Evolutionary conservation across 805 yeast species (phyloP), one percentile per base, ranked within the genome.

Genomic region (Saccharomycopsis oosterbeekiorum): DNA sequence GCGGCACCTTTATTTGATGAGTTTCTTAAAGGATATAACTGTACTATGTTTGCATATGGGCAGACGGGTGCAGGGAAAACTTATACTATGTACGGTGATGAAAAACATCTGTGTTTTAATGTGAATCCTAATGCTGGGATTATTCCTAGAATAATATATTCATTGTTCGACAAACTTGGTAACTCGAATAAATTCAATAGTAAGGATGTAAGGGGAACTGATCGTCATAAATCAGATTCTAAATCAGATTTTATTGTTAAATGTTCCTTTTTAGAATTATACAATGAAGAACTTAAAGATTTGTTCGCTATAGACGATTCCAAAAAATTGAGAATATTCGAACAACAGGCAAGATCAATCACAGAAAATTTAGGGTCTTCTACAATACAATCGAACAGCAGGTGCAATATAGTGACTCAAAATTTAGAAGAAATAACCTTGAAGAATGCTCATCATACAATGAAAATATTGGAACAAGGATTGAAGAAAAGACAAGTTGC

Each of bases 1-100:
- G 96, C 92, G 0, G 74, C 79, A 39, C 85, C 85, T 12, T 71
- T 84, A 59, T 78, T 86, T 57, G 77, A 79, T 29, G 96, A 92
- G 64, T 80, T 90, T 62, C 73, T 90, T 61, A 74, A 78, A 59
- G 96, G 93, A 21, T 87, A 85, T 69, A 89, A 89, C 69, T 89
- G 91, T 66, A 87, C 96, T 0, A 79, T 89, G 36, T 77, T 90
- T 66, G 96, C 94, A 0, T 91, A 91, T 73, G 97, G 97, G 4
- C 96, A 89, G 79, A 90, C 96, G 0, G 94, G 96, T 0, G 88
- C 96, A 0, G 96, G 96, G 29, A 90, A 89, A 68, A 89, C 97
- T 0, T 84, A 84, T 69, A 78, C 88, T 12, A 84, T 84, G 94
- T 83, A 86, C 6, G 94, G 96, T 6, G 86, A 86, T 66, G 75